phyloP scores from a whole-genome alignment of 2,329 filamentous ascomycete genomes.

The Colletotrichum noveboracense region DNA sequence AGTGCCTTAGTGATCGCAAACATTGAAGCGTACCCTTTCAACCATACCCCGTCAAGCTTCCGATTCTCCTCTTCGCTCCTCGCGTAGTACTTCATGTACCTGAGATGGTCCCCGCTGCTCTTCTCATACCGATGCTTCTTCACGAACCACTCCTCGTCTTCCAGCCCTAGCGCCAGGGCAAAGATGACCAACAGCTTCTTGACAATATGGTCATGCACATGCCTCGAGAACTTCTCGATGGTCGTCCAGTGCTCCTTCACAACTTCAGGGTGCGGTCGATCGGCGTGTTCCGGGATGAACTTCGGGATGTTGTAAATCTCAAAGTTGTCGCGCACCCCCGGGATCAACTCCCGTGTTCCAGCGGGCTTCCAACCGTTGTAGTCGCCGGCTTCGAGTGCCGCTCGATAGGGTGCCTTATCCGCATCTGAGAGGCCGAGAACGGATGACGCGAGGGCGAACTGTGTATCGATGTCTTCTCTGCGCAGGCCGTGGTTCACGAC shows the following conservation, averaged over 20 bases:
- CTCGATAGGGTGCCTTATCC: slow-evolving; percentile 61
- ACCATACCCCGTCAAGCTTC: slow-evolving; percentile 39
- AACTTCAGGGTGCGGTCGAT: slow-evolving; percentile 49
- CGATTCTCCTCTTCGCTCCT: slow-evolving; percentile 49
- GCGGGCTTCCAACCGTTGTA: slow-evolving; percentile 62
- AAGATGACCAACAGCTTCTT: slow-evolving; percentile 50
- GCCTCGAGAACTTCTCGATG: slow-evolving; percentile 57
- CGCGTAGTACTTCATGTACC: slow-evolving; percentile 62
- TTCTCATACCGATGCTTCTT: slow-evolving; percentile 60
- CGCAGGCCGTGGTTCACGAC: slow-evolving; percentile 65
- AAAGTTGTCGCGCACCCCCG: slow-evolving; percentile 55
- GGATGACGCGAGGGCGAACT: slow-evolving; percentile 63
- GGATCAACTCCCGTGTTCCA: slow-evolving; percentile 31
- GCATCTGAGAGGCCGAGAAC: slow-evolving; percentile 57
- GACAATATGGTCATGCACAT: slow-evolving; percentile 53
- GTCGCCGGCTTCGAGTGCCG: slow-evolving; percentile 52
- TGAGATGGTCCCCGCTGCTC: slow-evolving; percentile 59
- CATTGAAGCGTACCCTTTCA: too few relatives aligned
- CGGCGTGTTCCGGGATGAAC: slow-evolving; percentile 49
- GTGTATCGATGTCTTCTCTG: slow-evolving; percentile 60
- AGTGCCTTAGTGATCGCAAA: too few relatives aligned
- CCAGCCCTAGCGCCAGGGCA: slow-evolving; percentile 47
- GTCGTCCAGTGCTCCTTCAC: slow-evolving; percentile 53
- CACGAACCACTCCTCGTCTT: slow-evolving; percentile 61
- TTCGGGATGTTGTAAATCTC: slow-evolving; percentile 67